These are phyloP conservation scores for Hypholoma fasciculare DNA, from an alignment of 768 basidiomycete species.

Conservation along the genomic window DNA sequence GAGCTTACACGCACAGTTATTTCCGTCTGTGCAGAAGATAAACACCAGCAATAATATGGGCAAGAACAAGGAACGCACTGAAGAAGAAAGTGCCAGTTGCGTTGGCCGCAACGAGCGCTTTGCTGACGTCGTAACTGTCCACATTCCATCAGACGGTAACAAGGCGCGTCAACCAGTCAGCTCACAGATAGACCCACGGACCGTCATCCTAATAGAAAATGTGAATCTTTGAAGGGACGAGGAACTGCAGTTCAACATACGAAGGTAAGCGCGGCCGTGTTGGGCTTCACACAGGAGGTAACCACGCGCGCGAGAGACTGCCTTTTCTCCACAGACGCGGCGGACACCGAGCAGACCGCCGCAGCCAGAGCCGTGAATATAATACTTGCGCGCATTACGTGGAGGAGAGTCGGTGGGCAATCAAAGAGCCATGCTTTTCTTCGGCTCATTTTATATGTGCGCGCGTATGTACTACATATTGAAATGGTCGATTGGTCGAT, in stretches of 20 bases:
- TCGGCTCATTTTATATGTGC: no score
- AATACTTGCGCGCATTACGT: background rate
- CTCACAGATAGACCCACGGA: conserved; percentile 38
- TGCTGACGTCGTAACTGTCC: conserved; percentile 33
- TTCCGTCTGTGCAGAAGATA: conserved; percentile 28
- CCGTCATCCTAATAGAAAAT: conserved; percentile 38
- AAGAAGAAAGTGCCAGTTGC: conserved; percentile 46
- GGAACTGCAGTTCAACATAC: conserved; percentile 23
- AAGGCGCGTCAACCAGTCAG: background rate
- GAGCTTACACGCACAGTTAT: conserved; percentile 31
- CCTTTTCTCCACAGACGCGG: conserved; percentile 10
- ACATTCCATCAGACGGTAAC: background rate
- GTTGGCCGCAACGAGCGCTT: conserved; percentile 31
- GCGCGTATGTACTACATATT: no score
- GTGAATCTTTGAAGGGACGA: background rate
- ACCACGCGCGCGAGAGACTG: conserved; percentile 30
- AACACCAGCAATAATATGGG: background rate
- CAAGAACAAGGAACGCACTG: conserved; percentile 26
- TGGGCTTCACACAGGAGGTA: conserved; percentile 34
- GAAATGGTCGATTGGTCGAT: no score
- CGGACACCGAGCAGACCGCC: conserved; percentile 3
- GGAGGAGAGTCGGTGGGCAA: background rate
- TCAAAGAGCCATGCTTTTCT: background rate
- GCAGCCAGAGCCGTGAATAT: conserved; percentile 4
- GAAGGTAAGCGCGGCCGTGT: conserved; percentile 45